Evolutionary conservation across 1,284 basidiomycete species (phyloP).

Genomic region (Ceratobasidium sp.): DNA sequence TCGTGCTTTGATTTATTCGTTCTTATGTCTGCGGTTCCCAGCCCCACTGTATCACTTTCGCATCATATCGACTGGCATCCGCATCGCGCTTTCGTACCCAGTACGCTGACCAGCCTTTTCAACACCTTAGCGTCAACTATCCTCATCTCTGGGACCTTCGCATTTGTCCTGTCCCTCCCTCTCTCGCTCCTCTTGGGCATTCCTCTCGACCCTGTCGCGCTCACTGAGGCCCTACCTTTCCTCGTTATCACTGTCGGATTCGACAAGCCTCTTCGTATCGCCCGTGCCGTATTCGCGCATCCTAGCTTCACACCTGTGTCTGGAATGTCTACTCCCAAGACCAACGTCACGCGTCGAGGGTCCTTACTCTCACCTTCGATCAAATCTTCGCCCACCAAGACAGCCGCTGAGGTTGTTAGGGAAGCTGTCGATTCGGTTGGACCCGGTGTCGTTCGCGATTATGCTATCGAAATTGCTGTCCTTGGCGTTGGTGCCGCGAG

Average conservation of each 20-base stretch:
- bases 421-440: conserved; percentile 87
- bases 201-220: conserved; percentile 90
- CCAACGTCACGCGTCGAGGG: neutral
- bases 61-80: conserved; percentile 40
- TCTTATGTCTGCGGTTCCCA: conserved; percentile 44
- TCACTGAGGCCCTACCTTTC: conserved; percentile 97
- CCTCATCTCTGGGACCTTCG: conserved; percentile 86
- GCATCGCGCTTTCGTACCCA: neutral
- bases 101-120: conserved; percentile 36
- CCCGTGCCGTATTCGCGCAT: conserved; percentile 90
- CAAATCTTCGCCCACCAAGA: conserved; percentile 60
- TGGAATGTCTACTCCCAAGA: conserved; percentile 13
- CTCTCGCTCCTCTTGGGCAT: conserved; percentile 87
- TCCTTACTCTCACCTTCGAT: neutral
- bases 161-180: conserved; percentile 89
- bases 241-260: conserved; percentile 98
- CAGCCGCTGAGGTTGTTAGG: conserved; percentile 86
- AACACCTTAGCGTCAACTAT: conserved; percentile 74
- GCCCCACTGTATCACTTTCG: conserved; percentile 29
- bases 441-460: conserved; percentile 90
- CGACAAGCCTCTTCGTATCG: conserved; percentile 95
- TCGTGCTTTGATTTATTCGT: conserved; percentile 11
- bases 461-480: conserved; percentile 92
- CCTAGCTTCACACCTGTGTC: conserved; percentile 73
- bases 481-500: conserved; percentile 89